Evolutionary conservation across 2,329 filamentous ascomycete genomes (phyloP).

Genomic region (Herpotrichia juniperi): DNA sequence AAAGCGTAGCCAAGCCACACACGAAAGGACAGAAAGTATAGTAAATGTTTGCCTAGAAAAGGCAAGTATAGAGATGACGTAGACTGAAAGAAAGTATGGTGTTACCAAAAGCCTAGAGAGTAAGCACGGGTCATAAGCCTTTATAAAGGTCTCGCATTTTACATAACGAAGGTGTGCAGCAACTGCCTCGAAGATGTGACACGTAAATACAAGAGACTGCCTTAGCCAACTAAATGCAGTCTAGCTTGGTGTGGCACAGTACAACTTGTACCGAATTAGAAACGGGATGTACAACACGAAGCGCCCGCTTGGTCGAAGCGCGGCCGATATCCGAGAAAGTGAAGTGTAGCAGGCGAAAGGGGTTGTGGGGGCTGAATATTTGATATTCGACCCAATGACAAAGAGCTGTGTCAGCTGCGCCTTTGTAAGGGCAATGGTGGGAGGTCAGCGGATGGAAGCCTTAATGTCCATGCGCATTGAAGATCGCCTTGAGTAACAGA

Average conservation of each 20-base stretch:
- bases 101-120: not conserved
- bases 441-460: slow-evolving; percentile 16
- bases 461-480: too few relatives aligned
- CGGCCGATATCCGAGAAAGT: slow-evolving; percentile 11
- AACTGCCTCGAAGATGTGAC: not conserved
- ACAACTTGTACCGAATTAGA: slow-evolving; percentile 9
- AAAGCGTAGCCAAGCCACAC: not conserved
- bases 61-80: not conserved
- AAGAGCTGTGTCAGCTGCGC: slow-evolving; percentile 11
- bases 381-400: not conserved
- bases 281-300: slow-evolving; percentile 11
- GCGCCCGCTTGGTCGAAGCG: slow-evolving; percentile 7
- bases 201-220: not conserved
- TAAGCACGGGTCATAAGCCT: not conserved
- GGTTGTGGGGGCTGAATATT: not conserved
- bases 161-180: slow-evolving; percentile 3
- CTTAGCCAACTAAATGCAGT: slow-evolving; percentile 1
- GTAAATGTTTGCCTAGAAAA: not conserved
- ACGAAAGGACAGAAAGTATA: not conserved
- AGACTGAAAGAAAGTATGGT: not conserved
- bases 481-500: not conserved
- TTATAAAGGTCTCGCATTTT: slow-evolving; percentile 1
- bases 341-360: not conserved
- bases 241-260: slow-evolving; percentile 6
- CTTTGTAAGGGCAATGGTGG: not conserved